These are phyloP conservation scores for Coccomyxa sp. DNA, from an alignment of 139 green algal species.

Conservation along the genomic window DNA sequence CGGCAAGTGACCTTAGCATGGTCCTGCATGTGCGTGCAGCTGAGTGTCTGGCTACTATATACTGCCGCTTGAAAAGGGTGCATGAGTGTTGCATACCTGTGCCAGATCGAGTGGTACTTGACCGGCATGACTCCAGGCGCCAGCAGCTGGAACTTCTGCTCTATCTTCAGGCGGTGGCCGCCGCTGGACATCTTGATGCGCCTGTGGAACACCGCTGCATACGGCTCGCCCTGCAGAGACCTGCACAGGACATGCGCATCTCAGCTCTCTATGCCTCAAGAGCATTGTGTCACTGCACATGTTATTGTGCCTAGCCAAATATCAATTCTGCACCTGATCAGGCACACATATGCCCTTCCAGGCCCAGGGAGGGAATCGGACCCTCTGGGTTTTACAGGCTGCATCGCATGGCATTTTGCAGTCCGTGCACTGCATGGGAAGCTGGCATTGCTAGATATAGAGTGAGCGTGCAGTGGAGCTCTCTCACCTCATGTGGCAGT, in stretches of 20 bases:
- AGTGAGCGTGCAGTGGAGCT: background rate
- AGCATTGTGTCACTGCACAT: background rate
- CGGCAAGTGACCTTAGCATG: too few relatives aligned
- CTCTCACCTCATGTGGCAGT: conserved; percentile 24
- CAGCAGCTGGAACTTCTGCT: conserved; percentile 30
- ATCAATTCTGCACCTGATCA: background rate
- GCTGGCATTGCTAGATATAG: background rate
- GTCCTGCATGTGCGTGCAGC: too few relatives aligned
- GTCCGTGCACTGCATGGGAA: background rate
- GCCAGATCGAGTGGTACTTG: conserved; percentile 26
- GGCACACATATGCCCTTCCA: background rate
- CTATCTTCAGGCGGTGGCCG: conserved; percentile 23
- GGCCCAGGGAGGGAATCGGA: background rate
- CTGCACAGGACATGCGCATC: background rate
- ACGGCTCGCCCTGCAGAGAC: conserved; percentile 19
- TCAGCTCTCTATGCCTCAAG: background rate
- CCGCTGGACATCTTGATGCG: conserved; percentile 30
- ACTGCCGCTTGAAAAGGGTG: too few relatives aligned
- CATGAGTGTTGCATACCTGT: too few relatives aligned
- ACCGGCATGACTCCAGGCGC: conserved; percentile 17
- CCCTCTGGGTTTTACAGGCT: background rate
- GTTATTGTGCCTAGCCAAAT: background rate
- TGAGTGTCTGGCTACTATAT: too few relatives aligned
- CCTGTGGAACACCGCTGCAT: conserved; percentile 24
- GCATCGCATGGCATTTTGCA: background rate